Evolutionary conservation across 805 yeast genomes (phyloP).

Genomic region (Pichia occidentalis): DNA sequence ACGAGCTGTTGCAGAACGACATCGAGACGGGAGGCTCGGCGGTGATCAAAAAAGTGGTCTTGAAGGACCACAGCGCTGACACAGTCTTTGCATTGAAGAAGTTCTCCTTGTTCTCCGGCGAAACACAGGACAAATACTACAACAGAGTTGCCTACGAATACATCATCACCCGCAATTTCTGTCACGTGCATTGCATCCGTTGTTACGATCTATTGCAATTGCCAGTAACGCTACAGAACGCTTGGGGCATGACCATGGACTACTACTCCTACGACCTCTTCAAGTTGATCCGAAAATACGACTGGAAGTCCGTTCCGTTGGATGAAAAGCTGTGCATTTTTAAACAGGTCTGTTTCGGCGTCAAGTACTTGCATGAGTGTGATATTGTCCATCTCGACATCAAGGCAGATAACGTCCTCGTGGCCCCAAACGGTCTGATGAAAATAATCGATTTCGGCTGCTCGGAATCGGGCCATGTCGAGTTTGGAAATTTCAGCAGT

Average conservation of each 20-base stretch:
- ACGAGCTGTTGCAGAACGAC: constrained; percentile 36
- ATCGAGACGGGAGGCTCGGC: constrained; percentile 73
- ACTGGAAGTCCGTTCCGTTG: constrained; percentile 48
- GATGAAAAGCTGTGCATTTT: constrained; percentile 58
- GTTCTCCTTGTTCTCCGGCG: constrained; percentile 41
- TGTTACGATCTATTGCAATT: constrained; percentile 50
- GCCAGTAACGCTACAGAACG: constrained; percentile 53
- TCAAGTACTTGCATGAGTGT: constrained; percentile 53
- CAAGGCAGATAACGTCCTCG: constrained; percentile 65
- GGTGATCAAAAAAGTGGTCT: constrained; percentile 46
- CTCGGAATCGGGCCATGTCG: constrained; percentile 54
- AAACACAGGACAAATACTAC: constrained; percentile 54
- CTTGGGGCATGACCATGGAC: constrained; percentile 75
- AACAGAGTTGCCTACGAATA: constrained; percentile 58
- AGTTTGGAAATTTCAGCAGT: constrained; percentile 42
- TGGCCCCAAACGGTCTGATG: constrained; percentile 54
- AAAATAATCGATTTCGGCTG: constrained; percentile 77
- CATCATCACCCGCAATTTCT: constrained; percentile 48
- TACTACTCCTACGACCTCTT: constrained; percentile 59
- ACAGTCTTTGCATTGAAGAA: constrained; percentile 55
- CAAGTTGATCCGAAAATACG: constrained; percentile 44
- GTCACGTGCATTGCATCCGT: constrained; percentile 52
- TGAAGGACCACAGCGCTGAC: constrained; percentile 31
- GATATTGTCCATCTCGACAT: constrained; percentile 70
- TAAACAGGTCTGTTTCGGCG: constrained; percentile 59